Conservation (phyloP, 2,329 filamentous ascomycete species). For the Stagonosporopsis chrysanthemi region DNA sequence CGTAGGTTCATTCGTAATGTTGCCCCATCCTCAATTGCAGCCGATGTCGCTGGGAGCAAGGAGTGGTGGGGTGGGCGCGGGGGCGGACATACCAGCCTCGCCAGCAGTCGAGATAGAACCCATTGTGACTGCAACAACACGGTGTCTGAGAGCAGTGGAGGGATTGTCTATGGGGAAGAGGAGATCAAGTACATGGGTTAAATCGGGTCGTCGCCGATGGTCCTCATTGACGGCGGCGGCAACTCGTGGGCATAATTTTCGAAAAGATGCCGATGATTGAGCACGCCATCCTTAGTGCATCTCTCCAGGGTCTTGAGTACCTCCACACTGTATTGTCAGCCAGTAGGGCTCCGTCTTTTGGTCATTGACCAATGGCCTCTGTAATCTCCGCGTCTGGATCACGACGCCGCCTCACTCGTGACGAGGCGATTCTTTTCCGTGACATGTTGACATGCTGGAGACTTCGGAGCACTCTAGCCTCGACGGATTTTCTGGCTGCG, state of each 20-base stretch:
- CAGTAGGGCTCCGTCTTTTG: constrained; percentile 18
- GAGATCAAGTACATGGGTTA: constrained; percentile 27
- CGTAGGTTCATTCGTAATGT: constrained; percentile 17
- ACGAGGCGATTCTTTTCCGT: constrained; percentile 2
- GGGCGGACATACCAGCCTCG: constrained; percentile 50
- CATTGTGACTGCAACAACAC: constrained; percentile 42
- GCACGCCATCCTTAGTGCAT: constrained; percentile 24
- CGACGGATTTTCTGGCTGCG: background rate
- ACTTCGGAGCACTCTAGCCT: background rate
- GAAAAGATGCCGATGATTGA: constrained; percentile 32
- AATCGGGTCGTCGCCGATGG: constrained; percentile 41
- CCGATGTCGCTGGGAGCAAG: constrained; percentile 22
- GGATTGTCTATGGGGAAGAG: constrained; percentile 27
- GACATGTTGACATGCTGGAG: constrained; percentile 12
- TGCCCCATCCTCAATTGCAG: constrained; percentile 15
- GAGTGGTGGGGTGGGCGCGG: constrained; percentile 28
- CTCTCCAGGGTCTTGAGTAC: constrained; percentile 17
- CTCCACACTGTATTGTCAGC: constrained; percentile 15
- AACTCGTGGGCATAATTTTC: constrained; percentile 36
- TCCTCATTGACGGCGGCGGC: constrained; percentile 35
- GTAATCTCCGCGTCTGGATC: constrained; percentile 16
- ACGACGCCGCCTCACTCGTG: constrained; percentile 11
- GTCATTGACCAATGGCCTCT: constrained; percentile 19
- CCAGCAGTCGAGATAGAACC: constrained; percentile 52
- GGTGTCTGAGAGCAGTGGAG: constrained; percentile 30